Evolutionary conservation across 208 protist species (phyloP), one percentile per base, ranked within the genome.

Genomic region (Naegleria fowleri): DNA sequence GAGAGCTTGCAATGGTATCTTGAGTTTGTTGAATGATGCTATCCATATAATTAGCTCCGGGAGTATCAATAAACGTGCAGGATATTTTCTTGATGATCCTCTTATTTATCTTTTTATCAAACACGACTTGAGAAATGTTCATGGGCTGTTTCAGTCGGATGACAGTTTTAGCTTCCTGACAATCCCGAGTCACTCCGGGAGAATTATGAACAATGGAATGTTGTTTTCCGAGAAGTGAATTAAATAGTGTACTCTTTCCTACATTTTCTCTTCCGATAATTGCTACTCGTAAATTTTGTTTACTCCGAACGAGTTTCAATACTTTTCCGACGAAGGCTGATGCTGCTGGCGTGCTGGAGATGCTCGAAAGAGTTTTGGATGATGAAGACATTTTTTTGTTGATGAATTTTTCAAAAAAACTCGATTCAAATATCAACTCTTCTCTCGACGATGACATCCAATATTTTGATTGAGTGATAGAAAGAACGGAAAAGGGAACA

Each of bases 211-310:
- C 92, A 85, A 93, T 92, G 16, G 92, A 83, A 76, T 90, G 85
- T 40, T 90, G 51, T 58, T 79, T 67, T 38, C 87, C 90, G 0
- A 91, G 75, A n/a, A 93, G n/a, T 85, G 79, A 43, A 90, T 93
- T 93, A 59, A 98, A 94, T 7, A 98, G 93, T 58, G 96, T 98
- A 36, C 95, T 97, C 91, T 98, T 98, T 38, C 97, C 97, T 91
- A 94, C 96, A 93, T 98, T 98, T 51, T 96, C 96, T 88, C 96
- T 94, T 43, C 97, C 97, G 7, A 98, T 95, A 40, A 98, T 94
- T 0, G 96, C 96, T 41, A 98, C 95, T 22, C 97, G 95, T 86
- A 98, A n/a, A 36, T 79, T 79, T 33, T 79, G 5, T 33, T 79
- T 79, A 79, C 67, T 79, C n/a, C 29, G 19, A 11, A 79, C 29